These are phyloP conservation scores for Ophiocordyceps camponoti-leonardi DNA, from an alignment of 2,329 filamentous ascomycete genomes.

Conservation along the genomic window DNA sequence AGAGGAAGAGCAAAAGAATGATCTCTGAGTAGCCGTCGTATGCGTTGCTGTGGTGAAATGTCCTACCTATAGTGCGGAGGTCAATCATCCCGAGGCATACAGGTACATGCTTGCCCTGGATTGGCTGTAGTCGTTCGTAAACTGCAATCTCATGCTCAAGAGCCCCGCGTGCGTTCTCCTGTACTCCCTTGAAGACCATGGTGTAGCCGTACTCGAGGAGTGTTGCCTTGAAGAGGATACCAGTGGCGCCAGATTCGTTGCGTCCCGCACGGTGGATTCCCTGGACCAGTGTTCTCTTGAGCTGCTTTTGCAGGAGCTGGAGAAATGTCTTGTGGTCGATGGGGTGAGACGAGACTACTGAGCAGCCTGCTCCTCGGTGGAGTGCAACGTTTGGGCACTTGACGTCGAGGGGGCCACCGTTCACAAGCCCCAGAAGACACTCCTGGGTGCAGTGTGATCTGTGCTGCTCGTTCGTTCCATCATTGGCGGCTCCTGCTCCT, in stretches of 20 bases:
- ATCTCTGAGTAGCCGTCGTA: slow-evolving; percentile 9
- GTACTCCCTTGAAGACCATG: slow-evolving; percentile 23
- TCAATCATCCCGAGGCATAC: slow-evolving; percentile 21
- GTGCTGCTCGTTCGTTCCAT: neutral
- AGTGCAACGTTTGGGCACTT: slow-evolving; percentile 19
- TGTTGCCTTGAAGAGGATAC: slow-evolving; percentile 23
- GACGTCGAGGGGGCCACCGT: slow-evolving; percentile 12
- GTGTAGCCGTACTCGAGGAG: slow-evolving; percentile 23
- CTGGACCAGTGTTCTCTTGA: slow-evolving; percentile 1
- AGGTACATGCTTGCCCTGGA: slow-evolving; percentile 19
- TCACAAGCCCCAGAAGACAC: slow-evolving; percentile 19
- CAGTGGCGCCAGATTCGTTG: slow-evolving; percentile 13
- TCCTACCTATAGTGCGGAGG: slow-evolving; percentile 12
- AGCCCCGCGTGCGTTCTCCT: slow-evolving; percentile 12
- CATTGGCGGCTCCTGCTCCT: neutral
- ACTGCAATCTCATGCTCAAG: slow-evolving; percentile 18
- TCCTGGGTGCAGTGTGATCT: slow-evolving; percentile 18
- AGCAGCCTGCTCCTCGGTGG: slow-evolving; percentile 10
- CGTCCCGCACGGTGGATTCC: slow-evolving; percentile 10
- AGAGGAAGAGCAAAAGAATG: slow-evolving; percentile 10
- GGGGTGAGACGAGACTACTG: neutral
- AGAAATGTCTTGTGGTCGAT: neutral
- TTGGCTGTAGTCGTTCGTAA: slow-evolving; percentile 14
- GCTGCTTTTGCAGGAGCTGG: neutral
- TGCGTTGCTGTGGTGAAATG: slow-evolving; percentile 14